Evolutionary conservation across 768 basidiomycete genomes (phyloP), one percentile per base, ranked within the genome.

Genomic region (Lactarius evosmus): DNA sequence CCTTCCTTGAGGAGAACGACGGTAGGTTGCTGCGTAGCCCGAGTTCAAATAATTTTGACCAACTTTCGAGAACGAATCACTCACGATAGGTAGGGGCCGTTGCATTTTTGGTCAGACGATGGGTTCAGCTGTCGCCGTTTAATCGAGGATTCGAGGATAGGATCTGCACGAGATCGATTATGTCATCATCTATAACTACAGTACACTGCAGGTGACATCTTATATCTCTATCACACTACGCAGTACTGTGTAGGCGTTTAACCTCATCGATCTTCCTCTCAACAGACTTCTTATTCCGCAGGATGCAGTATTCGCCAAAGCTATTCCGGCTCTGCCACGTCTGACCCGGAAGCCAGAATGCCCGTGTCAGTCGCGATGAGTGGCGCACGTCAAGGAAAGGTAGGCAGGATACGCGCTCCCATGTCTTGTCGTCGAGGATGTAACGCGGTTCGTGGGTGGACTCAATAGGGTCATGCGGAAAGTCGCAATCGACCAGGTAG

Each of bases 1-100:
- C 95, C 95, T 80, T 97, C 95, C 71, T 90, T 85, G 51, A 98
- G 86, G 77, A 98, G 90, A 73, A 98, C 92, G 56, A 98, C 94
- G 38, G 95, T 97, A 11, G 95, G 95, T 95, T 96, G 95, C 95
- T 97, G 68, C 30, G 61, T 61, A 69, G 61, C 40, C 70, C 27
- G 11, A 69, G 69, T 41, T 27, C 12, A 46, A 46, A 29, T 50
- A 11, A 25, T 12, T 9, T 50, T 58, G 74, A 64, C 49, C 36
- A 41, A 12, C 7, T 44, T 7, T 33, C 38, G 22, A 63, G n/a
- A 41, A 12, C 4, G 25, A 14, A 49, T 17, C n/a, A 55, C 61
- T 54, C 12, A 69, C 75, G 14, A 70, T 65, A 32, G 69, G 68
- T 11, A 70, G 81, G 68, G 83, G 83, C 66, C 91, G 88, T 76